Evolutionary conservation across 306 rosid genomes (phyloP), one percentile per base, ranked within the genome.

Genomic region (Calophaca sinica): DNA sequence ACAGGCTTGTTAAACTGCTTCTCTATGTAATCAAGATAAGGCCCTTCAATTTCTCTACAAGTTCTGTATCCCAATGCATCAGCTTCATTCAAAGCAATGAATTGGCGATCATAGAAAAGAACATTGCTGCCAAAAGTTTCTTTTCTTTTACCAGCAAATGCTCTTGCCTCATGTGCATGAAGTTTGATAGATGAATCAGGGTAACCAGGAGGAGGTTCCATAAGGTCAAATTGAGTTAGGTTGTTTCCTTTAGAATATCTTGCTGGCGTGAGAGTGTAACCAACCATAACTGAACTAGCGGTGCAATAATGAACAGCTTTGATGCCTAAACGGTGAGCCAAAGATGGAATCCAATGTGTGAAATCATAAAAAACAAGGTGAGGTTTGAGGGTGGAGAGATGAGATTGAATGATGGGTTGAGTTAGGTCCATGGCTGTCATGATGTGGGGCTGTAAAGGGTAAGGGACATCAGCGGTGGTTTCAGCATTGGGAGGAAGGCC

Each of bases 341-440:
- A 14, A 3, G 36, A 2, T 35, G 87, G 84, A 36, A 84, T 46
- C 87, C 82, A 80, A 67, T 76, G 67, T 0, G 82, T n/a, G 79
- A 84, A 84, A 36, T 84, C 87, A 13, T 51, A 80, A 62, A 80
- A 80, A 10, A 84, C 67, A 72, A 84, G 5, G 42, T 76, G 70
- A 14, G 87, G 87, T 72, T 84, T 84, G 28, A 84, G 70, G 4
- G 67, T 6, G 2, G 2, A 31, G n/a, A 65, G 78, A 53, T 10
- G 68, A 41, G 63, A 3, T 61, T 84, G 67, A 1, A 84, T 54
- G 8, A 66, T 54, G 1, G 3, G 8, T 63, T 45, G 15, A 4
- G 87, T 80, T 0, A 54, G 60, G 13, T 80, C 85, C 82, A 84
- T 72, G 32, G 87, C 87, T 13, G 82, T 80, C 82, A 62, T 62